Conservation (phyloP, 352 stramenopile species). For the Globisporangium barbulae region DNA sequence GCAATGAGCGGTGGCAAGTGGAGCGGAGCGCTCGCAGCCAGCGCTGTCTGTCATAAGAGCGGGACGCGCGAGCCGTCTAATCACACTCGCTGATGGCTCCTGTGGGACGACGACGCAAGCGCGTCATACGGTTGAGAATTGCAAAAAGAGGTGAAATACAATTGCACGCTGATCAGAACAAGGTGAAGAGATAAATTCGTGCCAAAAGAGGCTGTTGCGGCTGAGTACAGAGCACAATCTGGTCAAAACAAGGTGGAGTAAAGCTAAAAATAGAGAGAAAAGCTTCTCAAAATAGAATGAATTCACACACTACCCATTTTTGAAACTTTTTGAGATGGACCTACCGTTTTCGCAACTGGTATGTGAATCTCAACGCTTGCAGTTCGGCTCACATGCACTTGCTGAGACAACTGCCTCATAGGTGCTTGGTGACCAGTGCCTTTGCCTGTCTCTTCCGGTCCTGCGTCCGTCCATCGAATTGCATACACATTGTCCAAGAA, state of each 20-base stretch:
- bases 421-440: neutral
- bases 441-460: too few species aligned
- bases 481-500: neutral
- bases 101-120: constrained; percentile 4
- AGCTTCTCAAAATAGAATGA: too few species aligned
- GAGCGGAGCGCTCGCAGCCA: neutral
- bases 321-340: too few species aligned
- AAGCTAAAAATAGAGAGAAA: neutral
- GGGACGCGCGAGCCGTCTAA: constrained; percentile 6
- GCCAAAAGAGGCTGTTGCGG: too few species aligned
- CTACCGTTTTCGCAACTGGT: neutral
- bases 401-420: neutral
- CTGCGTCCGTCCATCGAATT: neutral
- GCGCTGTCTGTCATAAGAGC: constrained; percentile 1
- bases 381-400: neutral
- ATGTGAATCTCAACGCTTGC: neutral
- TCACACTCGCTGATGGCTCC: constrained; percentile 4
- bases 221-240: too few species aligned
- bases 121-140: neutral
- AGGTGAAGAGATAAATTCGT: too few species aligned
- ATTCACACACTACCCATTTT: too few species aligned
- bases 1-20: neutral
- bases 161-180: neutral
- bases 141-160: neutral
- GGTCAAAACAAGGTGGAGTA: neutral